Percentiles rank a stretch among this genome's conserved stretches.
Evolutionary conservation across 164 flowering plant species (phyloP).

Genomic region (Brasenia schreberi): DNA sequence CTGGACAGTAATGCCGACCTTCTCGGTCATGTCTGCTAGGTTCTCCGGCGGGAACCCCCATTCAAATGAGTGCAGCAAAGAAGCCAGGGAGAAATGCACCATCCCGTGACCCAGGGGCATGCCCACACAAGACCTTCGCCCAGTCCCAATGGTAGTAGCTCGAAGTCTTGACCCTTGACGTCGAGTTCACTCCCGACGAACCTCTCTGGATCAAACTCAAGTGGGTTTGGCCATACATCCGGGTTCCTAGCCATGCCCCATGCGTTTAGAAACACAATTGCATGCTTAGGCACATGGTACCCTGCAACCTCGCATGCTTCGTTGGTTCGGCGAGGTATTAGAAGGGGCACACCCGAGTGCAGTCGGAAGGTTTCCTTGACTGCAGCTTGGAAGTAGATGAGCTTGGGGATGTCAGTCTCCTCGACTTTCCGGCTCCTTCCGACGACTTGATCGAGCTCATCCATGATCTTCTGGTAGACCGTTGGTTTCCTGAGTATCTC

Average conservation of each 20-base stretch:
- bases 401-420: constrained; percentile 20
- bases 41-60: constrained; percentile 15
- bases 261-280: constrained; percentile 20
- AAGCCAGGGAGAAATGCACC: constrained; percentile 14
- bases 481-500: constrained; percentile 18
- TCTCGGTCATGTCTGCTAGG: constrained; percentile 17
- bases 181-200: constrained; percentile 16
- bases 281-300: constrained; percentile 19
- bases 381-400: constrained; percentile 19
- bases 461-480: constrained; percentile 7
- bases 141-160: constrained; percentile 25
- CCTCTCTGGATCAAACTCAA: constrained; percentile 22
- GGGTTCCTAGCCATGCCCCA: constrained; percentile 26
- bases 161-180: constrained; percentile 27
- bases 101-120: constrained; percentile 12
- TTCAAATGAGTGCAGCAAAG: constrained; percentile 17
- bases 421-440: constrained; percentile 16
- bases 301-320: constrained; percentile 14
- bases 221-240: constrained; percentile 17
- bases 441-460: constrained; percentile 19
- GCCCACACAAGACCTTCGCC: constrained; percentile 25
- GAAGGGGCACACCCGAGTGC: constrained; percentile 24
- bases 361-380: constrained; percentile 26
- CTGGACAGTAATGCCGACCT: constrained; percentile 19
- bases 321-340: constrained; percentile 20